Evolutionary conservation across 108 stramenopile genomes (phyloP).

Genomic region (Epipyxis sp.): DNA sequence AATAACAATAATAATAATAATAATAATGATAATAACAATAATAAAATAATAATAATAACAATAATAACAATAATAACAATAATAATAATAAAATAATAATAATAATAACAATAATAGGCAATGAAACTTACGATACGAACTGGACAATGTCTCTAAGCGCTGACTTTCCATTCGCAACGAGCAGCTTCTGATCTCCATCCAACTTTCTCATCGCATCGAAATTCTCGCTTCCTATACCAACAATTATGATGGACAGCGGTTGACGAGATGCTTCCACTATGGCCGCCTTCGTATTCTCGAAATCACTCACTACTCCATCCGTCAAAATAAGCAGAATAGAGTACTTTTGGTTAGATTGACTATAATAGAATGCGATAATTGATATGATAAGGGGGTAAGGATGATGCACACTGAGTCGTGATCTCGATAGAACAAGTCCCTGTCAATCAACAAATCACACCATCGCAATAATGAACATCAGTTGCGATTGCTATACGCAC

Average conservation of each 20-base stretch:
- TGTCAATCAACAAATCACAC: too few relatives aligned
- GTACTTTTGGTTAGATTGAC: slow-evolving; percentile 61
- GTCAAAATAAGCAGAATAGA: slow-evolving; percentile 74
- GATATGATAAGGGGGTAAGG: too few relatives aligned
- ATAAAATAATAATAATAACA: too few relatives aligned
- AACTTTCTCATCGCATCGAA: not conserved
- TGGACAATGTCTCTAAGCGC: not conserved
- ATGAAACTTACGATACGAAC: slow-evolving; percentile 7
- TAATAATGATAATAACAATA: too few relatives aligned
- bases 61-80: too few relatives aligned
- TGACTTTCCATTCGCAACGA: not conserved
- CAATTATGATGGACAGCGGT: slow-evolving; percentile 67
- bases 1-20: too few relatives aligned
- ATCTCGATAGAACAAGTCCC: too few relatives aligned
- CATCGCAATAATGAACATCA: too few relatives aligned
- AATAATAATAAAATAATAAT: too few relatives aligned
- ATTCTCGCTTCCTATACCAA: not conserved
- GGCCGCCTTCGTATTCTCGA: slow-evolving; percentile 60
- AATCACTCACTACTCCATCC: slow-evolving; percentile 73
- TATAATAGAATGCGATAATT: not conserved
- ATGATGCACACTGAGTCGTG: not conserved
- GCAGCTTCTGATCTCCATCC: not conserved
- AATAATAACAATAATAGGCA: too few relatives aligned
- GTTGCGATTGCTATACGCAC: too few relatives aligned
- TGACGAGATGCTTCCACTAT: slow-evolving; percentile 50